A percentile compares a stretch with the other conserved stretches of the same genome.
phyloP scores from a whole-genome alignment of 768 basidiomycete genomes.

The Pisolithus tinctorius region DNA sequence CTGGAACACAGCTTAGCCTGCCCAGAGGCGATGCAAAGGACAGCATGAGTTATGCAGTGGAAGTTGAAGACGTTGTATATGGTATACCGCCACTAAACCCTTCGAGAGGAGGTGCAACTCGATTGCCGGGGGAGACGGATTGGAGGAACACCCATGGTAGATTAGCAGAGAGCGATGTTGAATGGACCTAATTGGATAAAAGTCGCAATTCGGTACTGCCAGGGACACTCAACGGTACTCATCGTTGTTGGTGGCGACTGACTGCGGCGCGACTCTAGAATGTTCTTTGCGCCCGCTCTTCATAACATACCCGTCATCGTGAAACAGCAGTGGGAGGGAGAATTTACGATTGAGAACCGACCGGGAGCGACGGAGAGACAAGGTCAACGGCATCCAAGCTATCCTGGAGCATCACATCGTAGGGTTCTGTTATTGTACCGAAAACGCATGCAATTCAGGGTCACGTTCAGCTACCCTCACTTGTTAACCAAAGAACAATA shows the following conservation, averaged over 20 bases:
- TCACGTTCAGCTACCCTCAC: background rate
- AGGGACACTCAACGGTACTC: constrained; percentile 10
- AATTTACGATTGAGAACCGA: background rate
- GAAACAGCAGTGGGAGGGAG: background rate
- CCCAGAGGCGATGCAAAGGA: constrained; percentile 30
- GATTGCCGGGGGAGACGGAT: constrained; percentile 17
- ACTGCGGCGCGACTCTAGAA: background rate
- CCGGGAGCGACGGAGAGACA: background rate
- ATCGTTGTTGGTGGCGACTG: background rate
- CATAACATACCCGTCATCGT: background rate
- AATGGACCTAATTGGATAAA: constrained; percentile 31
- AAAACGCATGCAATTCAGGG: background rate
- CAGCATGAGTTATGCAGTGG: constrained; percentile 38
- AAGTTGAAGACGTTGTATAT: constrained; percentile 37
- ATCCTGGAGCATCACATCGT: background rate
- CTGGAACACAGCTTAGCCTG: constrained; percentile 28
- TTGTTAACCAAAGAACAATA: constrained; percentile 8
- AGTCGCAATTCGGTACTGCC: constrained; percentile 26
- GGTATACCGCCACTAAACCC: constrained; percentile 36
- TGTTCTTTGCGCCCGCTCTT: background rate
- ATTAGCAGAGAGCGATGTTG: constrained; percentile 30
- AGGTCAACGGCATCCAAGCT: background rate
- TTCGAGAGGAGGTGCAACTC: constrained; percentile 29
- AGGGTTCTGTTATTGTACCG: background rate
- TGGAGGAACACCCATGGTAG: constrained; percentile 27